Percentiles rank a stretch among this genome's conserved stretches.
Evolutionary conservation across 2,329 filamentous ascomycete genomes (phyloP).

Genomic region (Pseudogymnoascus destructans): DNA sequence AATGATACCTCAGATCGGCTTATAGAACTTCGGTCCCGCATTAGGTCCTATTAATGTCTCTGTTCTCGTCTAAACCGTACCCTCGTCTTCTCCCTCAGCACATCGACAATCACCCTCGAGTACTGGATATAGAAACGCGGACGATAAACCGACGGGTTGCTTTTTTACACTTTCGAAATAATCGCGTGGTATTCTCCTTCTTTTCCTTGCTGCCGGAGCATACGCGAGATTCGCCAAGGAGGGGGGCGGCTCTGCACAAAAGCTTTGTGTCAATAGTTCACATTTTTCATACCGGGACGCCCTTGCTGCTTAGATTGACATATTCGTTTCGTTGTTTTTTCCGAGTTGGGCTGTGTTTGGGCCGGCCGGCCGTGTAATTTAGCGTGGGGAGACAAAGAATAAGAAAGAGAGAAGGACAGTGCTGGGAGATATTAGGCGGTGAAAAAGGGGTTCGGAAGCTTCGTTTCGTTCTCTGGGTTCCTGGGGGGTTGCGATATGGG

Average conservation of each 20-base stretch:
- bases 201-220: constrained; percentile 17
- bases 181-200: constrained; percentile 22
- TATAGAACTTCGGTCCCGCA: constrained; percentile 26
- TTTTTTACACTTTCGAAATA: constrained; percentile 18
- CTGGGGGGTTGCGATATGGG: constrained; percentile 11
- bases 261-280: constrained; percentile 25
- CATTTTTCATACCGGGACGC: constrained; percentile 12
- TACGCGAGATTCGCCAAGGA: constrained; percentile 15
- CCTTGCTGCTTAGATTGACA: constrained; percentile 9
- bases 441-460: neutral
- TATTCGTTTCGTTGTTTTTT: neutral
- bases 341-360: constrained; percentile 11
- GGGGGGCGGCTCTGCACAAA: constrained; percentile 19
- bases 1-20: constrained; percentile 32
- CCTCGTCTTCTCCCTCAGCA: constrained; percentile 11
- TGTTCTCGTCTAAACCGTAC: constrained; percentile 8
- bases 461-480: neutral
- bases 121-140: constrained; percentile 14
- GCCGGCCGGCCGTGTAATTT: constrained; percentile 25
- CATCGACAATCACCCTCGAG: constrained; percentile 10
- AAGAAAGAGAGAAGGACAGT: constrained; percentile 1
- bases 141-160: constrained; percentile 20
- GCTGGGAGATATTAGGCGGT: neutral
- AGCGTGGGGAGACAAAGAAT: constrained; percentile 9
- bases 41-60: constrained; percentile 21